These are phyloP conservation scores for Excoecaria cochinchinensis DNA, from an alignment of 345 rosid genomes.

Conservation along the genomic window DNA sequence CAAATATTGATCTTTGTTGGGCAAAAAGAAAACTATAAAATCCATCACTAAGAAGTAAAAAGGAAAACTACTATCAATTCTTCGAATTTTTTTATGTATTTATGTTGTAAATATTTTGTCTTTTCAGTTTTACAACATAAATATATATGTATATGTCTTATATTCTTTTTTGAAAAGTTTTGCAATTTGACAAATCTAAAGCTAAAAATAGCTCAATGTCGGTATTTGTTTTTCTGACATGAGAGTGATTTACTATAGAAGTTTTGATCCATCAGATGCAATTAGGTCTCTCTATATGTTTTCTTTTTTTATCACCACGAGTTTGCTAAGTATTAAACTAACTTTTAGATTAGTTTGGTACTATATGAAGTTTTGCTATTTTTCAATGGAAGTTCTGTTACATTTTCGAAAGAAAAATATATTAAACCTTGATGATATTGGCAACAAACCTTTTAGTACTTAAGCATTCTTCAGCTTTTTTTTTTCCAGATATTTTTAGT, in stretches of 20 bases:
- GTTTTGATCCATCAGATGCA: neutral
- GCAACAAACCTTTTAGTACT: too few relatives aligned
- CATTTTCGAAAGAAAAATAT: neutral
- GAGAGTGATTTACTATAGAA: neutral
- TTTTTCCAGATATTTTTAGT: too few relatives aligned
- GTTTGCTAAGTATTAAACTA: neutral
- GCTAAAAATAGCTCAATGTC: slow-evolving; percentile 35
- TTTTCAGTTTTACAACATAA: too few relatives aligned
- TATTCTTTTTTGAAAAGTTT: slow-evolving; percentile 34
- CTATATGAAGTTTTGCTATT: neutral
- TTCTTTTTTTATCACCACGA: neutral
- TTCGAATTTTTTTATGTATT: too few relatives aligned
- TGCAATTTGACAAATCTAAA: slow-evolving; percentile 26
- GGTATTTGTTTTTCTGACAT: slow-evolving; percentile 25
- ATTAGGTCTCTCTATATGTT: neutral
- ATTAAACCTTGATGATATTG: slow-evolving; percentile 18
- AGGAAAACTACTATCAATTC: too few relatives aligned
- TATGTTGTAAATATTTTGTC: too few relatives aligned
- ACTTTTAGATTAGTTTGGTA: neutral
- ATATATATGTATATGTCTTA: too few relatives aligned
- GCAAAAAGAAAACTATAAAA: too few relatives aligned
- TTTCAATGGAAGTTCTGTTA: neutral
- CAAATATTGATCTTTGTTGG: too few relatives aligned
- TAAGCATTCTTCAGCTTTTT: too few relatives aligned
- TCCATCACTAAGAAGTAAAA: too few relatives aligned